Base-by-base conservation (phyloP, 371 early-diverging fungal species). In the Actinomortierella wolfii region DNA sequence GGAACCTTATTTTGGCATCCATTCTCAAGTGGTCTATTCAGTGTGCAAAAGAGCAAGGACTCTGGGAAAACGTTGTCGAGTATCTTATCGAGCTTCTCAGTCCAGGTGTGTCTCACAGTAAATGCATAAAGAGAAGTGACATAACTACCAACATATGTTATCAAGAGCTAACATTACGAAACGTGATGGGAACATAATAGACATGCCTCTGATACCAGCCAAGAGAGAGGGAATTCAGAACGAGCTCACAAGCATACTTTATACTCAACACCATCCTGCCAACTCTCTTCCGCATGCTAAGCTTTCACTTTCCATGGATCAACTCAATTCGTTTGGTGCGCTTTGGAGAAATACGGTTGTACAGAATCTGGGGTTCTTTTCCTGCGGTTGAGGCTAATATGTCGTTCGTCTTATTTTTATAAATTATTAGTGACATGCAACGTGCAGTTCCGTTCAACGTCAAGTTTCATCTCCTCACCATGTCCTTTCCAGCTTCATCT, bases 1-100 rank as follows among this genome's bases (percentile, higher is more conserved):
- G 95, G 95, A 78, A 81, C 54, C 68, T 81, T 56, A 81, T 95
- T 0, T 73, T 94, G 28, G 83, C 83, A 0, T 86, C 86, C 1
- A 89, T 93, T 28, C 62, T 92, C 40, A 71, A 81, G 47, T 83
- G 85, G 79, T 89, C 87, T 0, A 61, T 89, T 8, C 81, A 81
- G 6, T 94, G 95, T 67, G 93, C 93, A 15, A 85, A 85, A 59
- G 85, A 87, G 51, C 68, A 91, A 9, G 85, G 81, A 0, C 76
- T 77, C 8, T 85, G 86, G 84, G 86, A 88, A 18, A 77, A 75
- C 26, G 87, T 85, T 0, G 71, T 91, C 1, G 91, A 89, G 58
- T 86, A 84, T 24, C 69, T 92, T 29, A 75, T 95, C 18, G 95
- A 95, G 64, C 74, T 93, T 21, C 51, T 85, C 53, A 73, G 74